These are phyloP conservation scores for Teratosphaeria destructans DNA, from an alignment of 2,329 filamentous ascomycete species.

Conservation along the genomic window DNA sequence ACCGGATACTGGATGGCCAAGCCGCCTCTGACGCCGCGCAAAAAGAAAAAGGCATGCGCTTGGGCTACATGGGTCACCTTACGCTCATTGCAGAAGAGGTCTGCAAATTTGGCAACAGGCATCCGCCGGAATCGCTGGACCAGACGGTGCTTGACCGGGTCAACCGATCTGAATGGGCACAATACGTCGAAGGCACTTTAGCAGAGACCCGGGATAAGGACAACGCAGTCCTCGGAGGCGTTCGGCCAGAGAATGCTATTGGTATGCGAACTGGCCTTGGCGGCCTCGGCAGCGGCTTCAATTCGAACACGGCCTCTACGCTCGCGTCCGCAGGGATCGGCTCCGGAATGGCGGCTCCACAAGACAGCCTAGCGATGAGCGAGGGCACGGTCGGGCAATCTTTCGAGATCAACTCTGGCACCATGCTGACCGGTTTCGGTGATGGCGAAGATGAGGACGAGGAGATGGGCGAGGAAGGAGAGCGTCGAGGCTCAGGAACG, in stretches of 20 bases:
- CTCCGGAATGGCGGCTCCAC: conserved; percentile 31
- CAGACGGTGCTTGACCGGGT: conserved; percentile 78
- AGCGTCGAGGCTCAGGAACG: conserved; percentile 36
- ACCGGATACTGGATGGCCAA: conserved; percentile 86
- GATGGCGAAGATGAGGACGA: conserved; percentile 96
- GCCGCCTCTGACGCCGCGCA: conserved; percentile 78
- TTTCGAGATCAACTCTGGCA: conserved; percentile 25
- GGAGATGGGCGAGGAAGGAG: conserved; percentile 56
- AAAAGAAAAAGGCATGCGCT: conserved; percentile 70
- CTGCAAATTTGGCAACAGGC: conserved; percentile 92
- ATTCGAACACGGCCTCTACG: conserved; percentile 37
- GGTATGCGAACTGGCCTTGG: conserved; percentile 50
- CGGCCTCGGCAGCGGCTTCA: conserved; percentile 42
- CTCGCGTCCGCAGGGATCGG: conserved; percentile 74
- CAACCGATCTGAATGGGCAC: conserved; percentile 81
- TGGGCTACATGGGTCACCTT: conserved; percentile 97
- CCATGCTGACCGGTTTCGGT: conserved; percentile 68
- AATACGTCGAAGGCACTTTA: conserved; percentile 86
- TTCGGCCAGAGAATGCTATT: conserved; percentile 81
- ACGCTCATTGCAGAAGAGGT: conserved; percentile 97
- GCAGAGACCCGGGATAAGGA: conserved; percentile 91
- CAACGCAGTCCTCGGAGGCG: conserved; percentile 94
- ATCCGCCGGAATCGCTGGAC: conserved; percentile 78
- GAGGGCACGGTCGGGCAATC: conserved; percentile 24
- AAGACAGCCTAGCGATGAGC: conserved; percentile 24